These are phyloP conservation scores for Barnettozyma californica DNA, from an alignment of 805 yeast genomes.

Conservation along the genomic window DNA sequence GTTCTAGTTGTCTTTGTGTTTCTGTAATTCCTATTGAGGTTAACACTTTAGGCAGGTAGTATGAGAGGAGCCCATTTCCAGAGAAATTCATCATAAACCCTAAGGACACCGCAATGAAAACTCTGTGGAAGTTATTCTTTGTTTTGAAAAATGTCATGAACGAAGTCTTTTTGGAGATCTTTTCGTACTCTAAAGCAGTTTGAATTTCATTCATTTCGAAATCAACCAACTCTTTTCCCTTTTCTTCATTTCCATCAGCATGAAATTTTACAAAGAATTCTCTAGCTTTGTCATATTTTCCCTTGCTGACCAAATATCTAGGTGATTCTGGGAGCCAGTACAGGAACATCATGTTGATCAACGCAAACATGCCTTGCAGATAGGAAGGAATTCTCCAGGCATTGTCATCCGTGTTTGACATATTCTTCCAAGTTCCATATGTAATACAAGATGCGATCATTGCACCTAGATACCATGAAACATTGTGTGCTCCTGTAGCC, in stretches of 20 bases:
- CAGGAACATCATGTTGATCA: constrained; percentile 32
- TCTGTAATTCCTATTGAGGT: constrained; percentile 27
- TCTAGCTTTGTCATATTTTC: constrained; percentile 39
- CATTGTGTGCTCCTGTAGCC: constrained; percentile 42
- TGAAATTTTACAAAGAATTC: constrained; percentile 20
- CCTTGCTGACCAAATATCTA: constrained; percentile 37
- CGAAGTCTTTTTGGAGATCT: constrained; percentile 26
- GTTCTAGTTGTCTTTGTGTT: not conserved
- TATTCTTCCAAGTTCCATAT: constrained; percentile 36
- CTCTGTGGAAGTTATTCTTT: constrained; percentile 37
- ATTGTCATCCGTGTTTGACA: constrained; percentile 22
- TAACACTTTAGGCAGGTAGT: constrained; percentile 46
- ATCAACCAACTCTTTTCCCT: not conserved
- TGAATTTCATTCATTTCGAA: constrained; percentile 20
- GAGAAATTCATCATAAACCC: constrained; percentile 39
- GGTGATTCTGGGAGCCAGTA: constrained; percentile 47
- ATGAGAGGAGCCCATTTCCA: constrained; percentile 49
- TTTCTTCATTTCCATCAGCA: not conserved
- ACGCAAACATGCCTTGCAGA: constrained; percentile 44
- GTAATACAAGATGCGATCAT: constrained; percentile 47
- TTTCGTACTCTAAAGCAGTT: constrained; percentile 37
- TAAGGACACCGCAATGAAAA: constrained; percentile 30
- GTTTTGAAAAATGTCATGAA: constrained; percentile 36
- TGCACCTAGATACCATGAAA: constrained; percentile 52
- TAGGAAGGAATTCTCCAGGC: constrained; percentile 53